A percentile compares a stretch with the other conserved stretches of the same genome.
phyloP scores from a whole-genome alignment of 2,329 filamentous ascomycete species.

The Penicillium sp. region DNA sequence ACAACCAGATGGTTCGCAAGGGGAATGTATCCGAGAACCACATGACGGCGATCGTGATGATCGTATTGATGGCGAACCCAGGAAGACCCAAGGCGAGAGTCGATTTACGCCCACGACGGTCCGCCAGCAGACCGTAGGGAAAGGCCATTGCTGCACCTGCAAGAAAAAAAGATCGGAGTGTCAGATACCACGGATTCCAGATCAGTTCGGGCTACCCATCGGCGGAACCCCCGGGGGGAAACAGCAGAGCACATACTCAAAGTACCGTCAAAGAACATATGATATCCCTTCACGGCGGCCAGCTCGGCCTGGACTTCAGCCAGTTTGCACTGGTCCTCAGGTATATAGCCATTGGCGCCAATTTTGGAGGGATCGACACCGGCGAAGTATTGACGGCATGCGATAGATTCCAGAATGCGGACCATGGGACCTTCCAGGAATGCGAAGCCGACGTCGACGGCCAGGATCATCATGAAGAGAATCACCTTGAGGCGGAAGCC shows the following conservation, averaged over 20 bases:
- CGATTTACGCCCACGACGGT: constrained; percentile 52
- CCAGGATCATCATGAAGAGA: constrained; percentile 48
- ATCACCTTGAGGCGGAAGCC: constrained; percentile 44
- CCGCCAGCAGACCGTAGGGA: constrained; percentile 55
- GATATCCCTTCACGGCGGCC: constrained; percentile 56
- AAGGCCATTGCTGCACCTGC: constrained; percentile 52
- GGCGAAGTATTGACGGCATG: constrained; percentile 52
- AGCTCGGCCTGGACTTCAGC: constrained; percentile 53
- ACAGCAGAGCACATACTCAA: constrained; percentile 34
- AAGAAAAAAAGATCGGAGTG: constrained; percentile 16
- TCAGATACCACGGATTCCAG: no score
- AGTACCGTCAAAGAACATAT: constrained; percentile 53
- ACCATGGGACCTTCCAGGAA: constrained; percentile 52
- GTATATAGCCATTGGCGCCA: constrained; percentile 45
- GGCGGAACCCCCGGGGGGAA: background rate
- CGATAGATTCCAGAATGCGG: constrained; percentile 55
- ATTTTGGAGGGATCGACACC: constrained; percentile 50
- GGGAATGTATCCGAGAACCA: constrained; percentile 48
- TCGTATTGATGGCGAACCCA: constrained; percentile 44
- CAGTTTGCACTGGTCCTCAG: constrained; percentile 56
- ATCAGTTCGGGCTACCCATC: no score
- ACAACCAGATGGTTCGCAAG: constrained; percentile 54
- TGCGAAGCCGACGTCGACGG: constrained; percentile 51
- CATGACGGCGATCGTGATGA: constrained; percentile 38
- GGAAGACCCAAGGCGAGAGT: constrained; percentile 49